Conservation (phyloP, 2,329 filamentous ascomycete genomes). For the Penicillium hordei region DNA sequence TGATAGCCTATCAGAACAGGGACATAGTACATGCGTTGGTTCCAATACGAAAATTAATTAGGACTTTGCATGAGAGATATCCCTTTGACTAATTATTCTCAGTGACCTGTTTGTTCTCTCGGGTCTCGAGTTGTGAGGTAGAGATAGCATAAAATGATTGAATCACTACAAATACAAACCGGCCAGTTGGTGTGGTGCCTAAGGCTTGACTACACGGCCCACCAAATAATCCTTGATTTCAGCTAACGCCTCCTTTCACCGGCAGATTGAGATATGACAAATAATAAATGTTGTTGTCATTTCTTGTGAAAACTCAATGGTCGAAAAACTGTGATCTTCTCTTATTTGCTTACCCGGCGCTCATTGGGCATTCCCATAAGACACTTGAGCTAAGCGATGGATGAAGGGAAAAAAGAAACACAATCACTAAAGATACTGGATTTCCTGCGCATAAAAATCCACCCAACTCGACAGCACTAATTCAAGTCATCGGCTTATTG, state of each 20-base stretch:
- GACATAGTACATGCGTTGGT: background rate
- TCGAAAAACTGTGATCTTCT: background rate
- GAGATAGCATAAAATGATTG: background rate
- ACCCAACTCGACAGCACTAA: background rate
- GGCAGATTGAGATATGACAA: too few relatives aligned
- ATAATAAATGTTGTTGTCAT: too few relatives aligned
- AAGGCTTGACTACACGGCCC: too few relatives aligned
- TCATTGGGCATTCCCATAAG: background rate
- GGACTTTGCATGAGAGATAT: background rate
- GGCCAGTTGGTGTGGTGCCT: background rate
- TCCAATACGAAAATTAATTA: background rate
- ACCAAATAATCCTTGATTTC: background rate
- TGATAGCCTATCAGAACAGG: background rate
- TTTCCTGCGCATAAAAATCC: background rate
- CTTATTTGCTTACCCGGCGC: background rate
- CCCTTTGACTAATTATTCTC: background rate
- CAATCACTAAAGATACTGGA: background rate
- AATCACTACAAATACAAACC: background rate
- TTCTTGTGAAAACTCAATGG: too few relatives aligned
- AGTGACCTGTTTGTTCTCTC: background rate
- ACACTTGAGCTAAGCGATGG: too few relatives aligned
- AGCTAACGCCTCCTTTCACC: background rate
- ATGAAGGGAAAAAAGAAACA: too few relatives aligned
- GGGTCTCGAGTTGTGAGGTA: background rate
- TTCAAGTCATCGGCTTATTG: background rate